Evolutionary conservation across 108 stramenopile genomes (phyloP), one percentile per base, ranked within the genome.

Genomic region (Discostella pseudostelligera): DNA sequence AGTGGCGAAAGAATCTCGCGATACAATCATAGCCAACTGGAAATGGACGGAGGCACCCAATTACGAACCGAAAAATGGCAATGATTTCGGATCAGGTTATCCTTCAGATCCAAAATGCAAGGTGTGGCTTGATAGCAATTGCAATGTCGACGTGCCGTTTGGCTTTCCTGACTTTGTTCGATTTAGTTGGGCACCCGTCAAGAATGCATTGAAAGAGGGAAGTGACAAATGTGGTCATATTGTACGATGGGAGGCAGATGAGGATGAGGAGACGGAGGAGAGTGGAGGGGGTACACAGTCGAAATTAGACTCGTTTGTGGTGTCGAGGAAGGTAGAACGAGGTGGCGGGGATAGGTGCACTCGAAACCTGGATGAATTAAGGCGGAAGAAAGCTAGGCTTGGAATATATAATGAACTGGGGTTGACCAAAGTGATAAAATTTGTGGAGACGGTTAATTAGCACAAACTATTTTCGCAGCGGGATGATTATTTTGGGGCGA

Each of bases 1-100:
- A 84, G 88, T 87, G 48, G 95, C 95, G 32, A 96, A 96, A 78
- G 89, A 90, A 17, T 59, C 78, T 36, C 62, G 95, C 29, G 95
- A 96, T 76, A 51, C 48, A 45, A 78, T 92, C 43, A 63, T 78
- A 6, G 72, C 72, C 42, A 70, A 59, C 32, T 88, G 87, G 87
- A 70, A 76, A 71, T 93, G 69, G 58, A 74, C 81, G 10, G 88
- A 88, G 62, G 62, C 65, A 39, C 44, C 28, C 3, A 53, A 68
- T 21, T 59, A 65, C 39, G 53, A 67, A 48, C 65, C 69, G 0
- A 42, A 69, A 28, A 58, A 65, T 21, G 25, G 21, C 8, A 26
- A 50, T n/a, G 42, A 70, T 56, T 86, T 80, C 73, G 84, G 68
- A 68, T 76, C 51, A 17, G 92, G 93, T 0, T 94, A 94, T 72